A percentile compares a stretch with the other conserved stretches of the same genome.
Evolutionary conservation across 2,329 filamentous ascomycete species (phyloP).

Genomic region (Rhinocladiella mackenziei): DNA sequence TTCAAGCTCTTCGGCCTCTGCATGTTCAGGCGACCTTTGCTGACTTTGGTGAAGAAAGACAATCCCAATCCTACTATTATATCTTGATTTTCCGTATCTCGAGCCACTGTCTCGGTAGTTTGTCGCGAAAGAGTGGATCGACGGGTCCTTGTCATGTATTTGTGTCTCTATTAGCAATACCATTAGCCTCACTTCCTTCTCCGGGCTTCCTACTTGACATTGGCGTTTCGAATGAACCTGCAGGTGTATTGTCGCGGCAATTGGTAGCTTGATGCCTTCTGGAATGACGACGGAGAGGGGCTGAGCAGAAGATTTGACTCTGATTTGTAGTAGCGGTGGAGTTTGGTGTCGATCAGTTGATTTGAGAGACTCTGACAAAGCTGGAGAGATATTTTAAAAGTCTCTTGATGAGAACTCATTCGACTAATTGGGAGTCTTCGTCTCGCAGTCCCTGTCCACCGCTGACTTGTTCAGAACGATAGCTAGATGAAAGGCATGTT

Average conservation of each 20-base stretch:
- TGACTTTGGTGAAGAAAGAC: constrained; percentile 15
- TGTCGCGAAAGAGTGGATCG: constrained; percentile 6
- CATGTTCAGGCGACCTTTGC: constrained; percentile 20
- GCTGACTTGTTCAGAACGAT: constrained; percentile 7
- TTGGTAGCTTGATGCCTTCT: constrained; percentile 17
- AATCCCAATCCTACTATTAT: constrained; percentile 8
- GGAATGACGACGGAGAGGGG: constrained; percentile 22
- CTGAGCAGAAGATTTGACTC: constrained; percentile 13
- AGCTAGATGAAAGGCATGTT: constrained; percentile 9
- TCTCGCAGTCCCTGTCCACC: constrained; percentile 2
- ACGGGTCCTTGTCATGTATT: neutral
- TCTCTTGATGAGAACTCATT: constrained; percentile 9
- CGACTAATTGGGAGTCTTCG: constrained; percentile 8
- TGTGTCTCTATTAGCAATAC: neutral
- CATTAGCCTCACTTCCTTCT: constrained; percentile 7
- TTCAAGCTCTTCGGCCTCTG: constrained; percentile 13
- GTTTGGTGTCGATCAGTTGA: neutral
- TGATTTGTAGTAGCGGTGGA: constrained; percentile 8
- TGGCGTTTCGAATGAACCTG: constrained; percentile 12
- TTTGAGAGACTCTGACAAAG: neutral
- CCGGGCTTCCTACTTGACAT: constrained; percentile 8
- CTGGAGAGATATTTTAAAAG: constrained; percentile 6
- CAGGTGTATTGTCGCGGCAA: constrained; percentile 20
- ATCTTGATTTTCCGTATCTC: constrained; percentile 9
- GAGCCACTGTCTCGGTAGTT: neutral